These are phyloP conservation scores for Pleurotus giganteus DNA, from an alignment of 768 basidiomycete species.

Conservation along the genomic window DNA sequence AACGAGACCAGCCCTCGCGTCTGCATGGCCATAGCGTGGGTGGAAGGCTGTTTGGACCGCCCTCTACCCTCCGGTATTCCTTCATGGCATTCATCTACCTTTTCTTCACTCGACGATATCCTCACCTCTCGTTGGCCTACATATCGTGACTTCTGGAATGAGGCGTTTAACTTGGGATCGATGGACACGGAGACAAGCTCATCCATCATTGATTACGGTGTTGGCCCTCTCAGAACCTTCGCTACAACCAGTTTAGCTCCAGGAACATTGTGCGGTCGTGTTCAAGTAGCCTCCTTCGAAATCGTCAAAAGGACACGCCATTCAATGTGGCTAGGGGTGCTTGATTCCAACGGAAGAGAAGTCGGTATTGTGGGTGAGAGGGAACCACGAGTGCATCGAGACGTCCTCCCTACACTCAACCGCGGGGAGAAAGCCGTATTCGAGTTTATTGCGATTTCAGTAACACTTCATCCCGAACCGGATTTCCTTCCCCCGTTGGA, in stretches of 20 bases:
- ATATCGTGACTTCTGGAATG: not conserved
- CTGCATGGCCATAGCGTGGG: not conserved
- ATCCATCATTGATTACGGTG: too few relatives aligned
- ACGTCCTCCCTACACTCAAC: not conserved
- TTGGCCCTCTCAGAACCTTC: too few relatives aligned
- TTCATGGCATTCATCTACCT: not conserved
- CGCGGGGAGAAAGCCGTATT: not conserved
- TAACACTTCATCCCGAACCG: not conserved
- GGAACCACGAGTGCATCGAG: not conserved
- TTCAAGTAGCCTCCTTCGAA: not conserved
- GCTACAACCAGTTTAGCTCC: not conserved
- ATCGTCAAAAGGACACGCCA: not conserved
- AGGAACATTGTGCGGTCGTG: not conserved
- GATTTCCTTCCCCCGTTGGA: not conserved
- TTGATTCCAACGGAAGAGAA: not conserved
- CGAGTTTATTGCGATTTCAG: slow-evolving; percentile 1
- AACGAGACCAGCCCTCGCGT: not conserved
- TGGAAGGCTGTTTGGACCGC: not conserved
- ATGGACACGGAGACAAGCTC: too few relatives aligned
- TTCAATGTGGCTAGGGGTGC: not conserved
- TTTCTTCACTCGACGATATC: not conserved
- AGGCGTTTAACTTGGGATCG: not conserved
- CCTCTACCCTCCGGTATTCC: not conserved
- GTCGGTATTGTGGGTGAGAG: not conserved
- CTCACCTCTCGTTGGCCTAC: not conserved